These are phyloP conservation scores for Calendula officinalis DNA, from an alignment of 129 eudicot species.

Conservation along the genomic window DNA sequence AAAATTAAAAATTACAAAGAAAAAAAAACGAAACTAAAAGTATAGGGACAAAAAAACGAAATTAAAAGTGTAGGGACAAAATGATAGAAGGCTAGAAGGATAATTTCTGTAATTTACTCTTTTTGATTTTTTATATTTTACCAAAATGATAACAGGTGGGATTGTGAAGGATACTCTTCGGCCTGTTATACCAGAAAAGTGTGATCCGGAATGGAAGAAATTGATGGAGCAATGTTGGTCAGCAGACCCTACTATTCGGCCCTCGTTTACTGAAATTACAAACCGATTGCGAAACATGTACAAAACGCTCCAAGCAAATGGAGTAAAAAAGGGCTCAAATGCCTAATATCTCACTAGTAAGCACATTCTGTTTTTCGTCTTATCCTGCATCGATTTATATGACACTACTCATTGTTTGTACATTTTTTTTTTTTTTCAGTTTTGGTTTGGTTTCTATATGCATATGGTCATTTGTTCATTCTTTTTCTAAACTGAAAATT, in stretches of 20 bases:
- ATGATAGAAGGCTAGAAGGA: too few species aligned
- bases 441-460: not conserved
- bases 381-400: not conserved
- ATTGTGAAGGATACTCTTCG: conserved; percentile 80
- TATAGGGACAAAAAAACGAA: too few species aligned
- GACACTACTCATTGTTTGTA: conserved; percentile 8
- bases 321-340: conserved; percentile 24
- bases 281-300: conserved; percentile 57
- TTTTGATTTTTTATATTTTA: not conserved
- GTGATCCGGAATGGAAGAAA: conserved; percentile 77
- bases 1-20: too few species aligned
- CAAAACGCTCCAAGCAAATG: conserved; percentile 44
- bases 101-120: not conserved
- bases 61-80: too few species aligned
- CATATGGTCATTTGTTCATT: conserved; percentile 30
- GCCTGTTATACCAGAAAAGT: conserved; percentile 63
- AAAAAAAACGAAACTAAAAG: too few species aligned
- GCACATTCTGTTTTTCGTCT: conserved; percentile 20
- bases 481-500: conserved; percentile 11
- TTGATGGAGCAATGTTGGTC: conserved; percentile 90
- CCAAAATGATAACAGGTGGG: conserved; percentile 47
- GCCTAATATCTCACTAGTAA: conserved; percentile 10
- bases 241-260: conserved; percentile 58
- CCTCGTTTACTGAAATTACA: conserved; percentile 71
- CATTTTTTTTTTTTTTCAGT: not conserved